Conservation (phyloP, 2,329 filamentous ascomycete genomes). For the Pseudocercospora musae region DNA sequence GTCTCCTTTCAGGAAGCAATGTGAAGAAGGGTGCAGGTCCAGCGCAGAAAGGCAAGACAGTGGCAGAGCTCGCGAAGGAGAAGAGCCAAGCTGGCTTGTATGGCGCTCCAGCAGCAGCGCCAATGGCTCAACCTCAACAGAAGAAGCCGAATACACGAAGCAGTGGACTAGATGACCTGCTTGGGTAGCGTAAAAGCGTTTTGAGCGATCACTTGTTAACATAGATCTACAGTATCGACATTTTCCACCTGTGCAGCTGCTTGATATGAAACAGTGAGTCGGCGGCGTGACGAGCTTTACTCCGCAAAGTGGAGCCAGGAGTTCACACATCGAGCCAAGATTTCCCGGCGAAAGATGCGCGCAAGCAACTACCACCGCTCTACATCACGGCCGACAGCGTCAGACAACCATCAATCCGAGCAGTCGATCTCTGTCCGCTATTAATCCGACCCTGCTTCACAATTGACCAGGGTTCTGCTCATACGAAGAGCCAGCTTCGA, state of each 20-base stretch:
- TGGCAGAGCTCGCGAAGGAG: constrained; percentile 96
- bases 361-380: too few species aligned
- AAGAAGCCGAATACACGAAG: constrained; percentile 32
- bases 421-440: too few species aligned
- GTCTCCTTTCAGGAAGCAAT: constrained; percentile 69
- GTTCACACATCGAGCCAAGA: neutral
- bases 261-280: neutral
- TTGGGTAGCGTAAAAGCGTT: constrained; percentile 33
- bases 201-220: constrained; percentile 4
- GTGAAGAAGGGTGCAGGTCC: constrained; percentile 52
- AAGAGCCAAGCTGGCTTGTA: constrained; percentile 94
- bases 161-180: constrained; percentile 41
- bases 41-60: constrained; percentile 65
- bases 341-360: too few species aligned
- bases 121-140: constrained; percentile 10
- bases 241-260: neutral
- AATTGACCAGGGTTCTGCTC: too few species aligned
- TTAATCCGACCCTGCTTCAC: too few species aligned
- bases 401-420: too few species aligned
- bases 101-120: constrained; percentile 61
- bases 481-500: too few species aligned
- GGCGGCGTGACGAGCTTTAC: neutral
- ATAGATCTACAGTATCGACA: constrained; percentile 4
- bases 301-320: neutral
- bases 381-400: too few species aligned